These are phyloP conservation scores for Podospora conica DNA, from an alignment of 495 filamentous ascomycete species.

Conservation along the genomic window DNA sequence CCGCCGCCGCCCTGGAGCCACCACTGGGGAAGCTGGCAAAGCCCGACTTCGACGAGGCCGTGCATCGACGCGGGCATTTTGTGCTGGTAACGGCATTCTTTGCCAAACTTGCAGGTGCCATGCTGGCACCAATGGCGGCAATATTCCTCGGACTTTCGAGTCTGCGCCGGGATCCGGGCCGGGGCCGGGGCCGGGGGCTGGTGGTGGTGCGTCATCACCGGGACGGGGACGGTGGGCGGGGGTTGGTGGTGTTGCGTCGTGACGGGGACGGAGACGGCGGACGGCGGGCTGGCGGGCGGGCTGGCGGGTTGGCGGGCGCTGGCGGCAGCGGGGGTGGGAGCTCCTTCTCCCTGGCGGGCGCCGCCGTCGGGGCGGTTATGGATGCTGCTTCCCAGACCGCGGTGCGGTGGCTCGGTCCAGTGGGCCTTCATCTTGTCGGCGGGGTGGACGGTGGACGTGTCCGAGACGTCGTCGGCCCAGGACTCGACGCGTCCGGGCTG, in stretches of 20 bases:
- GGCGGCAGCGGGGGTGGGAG: neutral
- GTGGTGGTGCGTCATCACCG: neutral
- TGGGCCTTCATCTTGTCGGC: constrained; percentile 12
- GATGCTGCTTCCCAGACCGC: neutral
- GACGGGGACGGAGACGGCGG: neutral
- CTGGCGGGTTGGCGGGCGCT: neutral
- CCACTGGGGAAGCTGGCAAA: constrained; percentile 33
- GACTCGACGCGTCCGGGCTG: neutral
- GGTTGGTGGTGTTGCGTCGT: neutral
- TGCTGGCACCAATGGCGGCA: constrained; percentile 42
- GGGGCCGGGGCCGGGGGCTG: neutral
- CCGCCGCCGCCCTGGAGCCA: constrained; percentile 8
- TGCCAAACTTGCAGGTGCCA: constrained; percentile 40
- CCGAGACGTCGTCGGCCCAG: neutral
- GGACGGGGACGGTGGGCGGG: neutral
- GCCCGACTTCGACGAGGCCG: constrained; percentile 33
- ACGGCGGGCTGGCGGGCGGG: neutral
- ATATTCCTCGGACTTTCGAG: constrained; percentile 11
- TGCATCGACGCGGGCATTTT: constrained; percentile 33
- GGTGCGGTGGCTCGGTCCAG: neutral
- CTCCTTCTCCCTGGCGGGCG: no score
- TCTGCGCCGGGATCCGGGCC: no score
- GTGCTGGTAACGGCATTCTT: constrained; percentile 36
- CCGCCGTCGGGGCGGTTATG: constrained; percentile 6
- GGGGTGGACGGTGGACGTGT: constrained; percentile 1